Conservation (phyloP, 176 grass and related monocot genomes). For the Aegilops tauschii region DNA sequence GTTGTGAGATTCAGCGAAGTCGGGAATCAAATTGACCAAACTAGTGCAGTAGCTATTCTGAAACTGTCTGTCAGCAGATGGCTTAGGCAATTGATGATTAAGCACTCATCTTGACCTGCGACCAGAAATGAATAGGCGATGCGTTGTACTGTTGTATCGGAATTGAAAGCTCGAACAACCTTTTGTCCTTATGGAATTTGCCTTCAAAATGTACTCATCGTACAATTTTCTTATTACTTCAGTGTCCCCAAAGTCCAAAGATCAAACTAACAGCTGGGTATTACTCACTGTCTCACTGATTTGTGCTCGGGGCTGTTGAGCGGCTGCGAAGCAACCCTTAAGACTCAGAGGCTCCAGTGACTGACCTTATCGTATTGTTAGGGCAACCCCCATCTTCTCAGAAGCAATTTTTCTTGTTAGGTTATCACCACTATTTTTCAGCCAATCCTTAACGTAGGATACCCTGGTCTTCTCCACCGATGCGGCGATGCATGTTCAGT, state of each 20-base stretch:
- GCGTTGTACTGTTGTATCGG: not conserved
- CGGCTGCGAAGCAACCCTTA: not conserved
- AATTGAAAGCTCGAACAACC: not conserved
- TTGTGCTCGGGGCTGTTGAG: not conserved
- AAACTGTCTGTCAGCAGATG: not conserved
- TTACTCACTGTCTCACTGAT: not conserved
- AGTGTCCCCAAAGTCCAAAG: not conserved
- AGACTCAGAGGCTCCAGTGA: not conserved
- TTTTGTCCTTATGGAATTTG: conserved; percentile 16
- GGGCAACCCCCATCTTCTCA: not conserved
- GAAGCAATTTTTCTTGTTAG: not conserved
- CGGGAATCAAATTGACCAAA: not conserved
- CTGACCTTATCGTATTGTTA: not conserved
- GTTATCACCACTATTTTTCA: not conserved
- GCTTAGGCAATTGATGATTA: not conserved
- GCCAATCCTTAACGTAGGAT: not conserved
- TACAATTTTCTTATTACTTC: not conserved
- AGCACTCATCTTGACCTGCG: not conserved
- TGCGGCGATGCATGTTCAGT: not conserved
- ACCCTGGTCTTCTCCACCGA: too few species aligned
- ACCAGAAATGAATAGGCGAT: not conserved
- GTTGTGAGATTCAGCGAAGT: not conserved
- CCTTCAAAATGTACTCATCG: not conserved
- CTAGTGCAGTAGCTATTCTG: not conserved
- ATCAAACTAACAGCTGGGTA: not conserved